Percentiles rank a stretch among this genome's conserved stretches.
phyloP scores from a whole-genome alignment of 192 early-diverging fungal species.

The Backusella parvicylindrica region DNA sequence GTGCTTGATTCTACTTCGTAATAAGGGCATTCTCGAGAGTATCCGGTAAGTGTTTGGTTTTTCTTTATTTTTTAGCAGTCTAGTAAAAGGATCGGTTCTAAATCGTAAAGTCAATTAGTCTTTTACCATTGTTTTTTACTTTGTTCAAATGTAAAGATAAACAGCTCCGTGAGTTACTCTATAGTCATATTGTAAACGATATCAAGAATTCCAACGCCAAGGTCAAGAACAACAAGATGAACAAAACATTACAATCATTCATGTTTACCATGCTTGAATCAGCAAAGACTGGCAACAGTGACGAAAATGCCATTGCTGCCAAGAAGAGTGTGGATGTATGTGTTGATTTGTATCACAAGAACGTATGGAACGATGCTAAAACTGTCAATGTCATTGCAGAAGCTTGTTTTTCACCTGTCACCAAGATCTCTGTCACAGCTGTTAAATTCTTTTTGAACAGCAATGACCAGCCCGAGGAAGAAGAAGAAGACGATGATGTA shows the following conservation, averaged over 20 bases:
- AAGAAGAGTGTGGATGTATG: conserved; percentile 96
- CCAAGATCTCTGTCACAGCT: conserved; percentile 92
- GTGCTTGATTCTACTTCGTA: conserved; percentile 82
- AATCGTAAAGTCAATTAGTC: conserved; percentile 2
- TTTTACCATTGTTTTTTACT: conserved; percentile 93
- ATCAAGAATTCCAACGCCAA: conserved; percentile 92
- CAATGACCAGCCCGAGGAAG: conserved; percentile 70
- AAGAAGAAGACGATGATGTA: conserved; percentile 59
- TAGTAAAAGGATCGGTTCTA: not conserved
- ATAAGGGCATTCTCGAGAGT: conserved; percentile 75
- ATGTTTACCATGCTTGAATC: conserved; percentile 96
- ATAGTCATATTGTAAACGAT: conserved; percentile 93
- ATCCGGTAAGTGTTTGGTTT: conserved; percentile 32
- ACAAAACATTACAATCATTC: conserved; percentile 95
- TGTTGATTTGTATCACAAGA: conserved; percentile 95
- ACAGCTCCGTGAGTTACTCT: conserved; percentile 80
- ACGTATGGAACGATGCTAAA: conserved; percentile 97
- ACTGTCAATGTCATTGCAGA: conserved; percentile 98
- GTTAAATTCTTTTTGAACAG: conserved; percentile 92
- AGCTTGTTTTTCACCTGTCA: conserved; percentile 88
- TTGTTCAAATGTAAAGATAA: conserved; percentile 96
- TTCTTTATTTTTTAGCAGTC: not conserved
- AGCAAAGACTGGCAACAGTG: conserved; percentile 59
- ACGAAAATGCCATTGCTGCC: conserved; percentile 84
- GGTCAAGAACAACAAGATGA: conserved; percentile 95